A percentile compares a stretch with the other conserved stretches of the same genome.
Conservation (phyloP, 2,329 filamentous ascomycete species). For the Colletotrichum coccodes region DNA sequence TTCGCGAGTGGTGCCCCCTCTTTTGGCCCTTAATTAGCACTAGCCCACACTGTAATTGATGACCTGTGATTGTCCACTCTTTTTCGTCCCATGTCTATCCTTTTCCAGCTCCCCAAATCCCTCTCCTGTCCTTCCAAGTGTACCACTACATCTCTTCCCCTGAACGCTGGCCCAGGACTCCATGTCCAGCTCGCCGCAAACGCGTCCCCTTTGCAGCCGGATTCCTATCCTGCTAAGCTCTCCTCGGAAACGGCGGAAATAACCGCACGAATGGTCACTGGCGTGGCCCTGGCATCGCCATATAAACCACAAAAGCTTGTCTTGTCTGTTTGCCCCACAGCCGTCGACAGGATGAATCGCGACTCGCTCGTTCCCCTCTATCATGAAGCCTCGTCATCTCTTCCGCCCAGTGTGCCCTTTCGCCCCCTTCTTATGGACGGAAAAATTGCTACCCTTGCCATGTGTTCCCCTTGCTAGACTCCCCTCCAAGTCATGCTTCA, state of each 20-base stretch:
- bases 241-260: slow-evolving; percentile 10
- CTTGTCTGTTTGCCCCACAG: slow-evolving; percentile 4
- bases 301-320: slow-evolving; percentile 18
- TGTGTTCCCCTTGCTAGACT: slow-evolving; percentile 15
- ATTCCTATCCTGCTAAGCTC: not conserved
- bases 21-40: slow-evolving; percentile 24
- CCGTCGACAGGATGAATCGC: slow-evolving; percentile 3
- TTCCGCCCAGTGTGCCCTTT: not conserved
- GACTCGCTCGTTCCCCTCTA: not conserved
- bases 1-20: not conserved
- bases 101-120: not conserved
- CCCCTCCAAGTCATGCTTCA: slow-evolving; percentile 4
- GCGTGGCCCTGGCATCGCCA: slow-evolving; percentile 18
- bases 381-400: not conserved
- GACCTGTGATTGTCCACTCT: not conserved
- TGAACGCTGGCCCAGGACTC: not conserved
- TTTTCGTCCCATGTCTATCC: not conserved
- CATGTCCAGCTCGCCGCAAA: slow-evolving; percentile 10
- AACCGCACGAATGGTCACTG: not conserved
- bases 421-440: slow-evolving; percentile 24
- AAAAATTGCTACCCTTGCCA: slow-evolving; percentile 15
- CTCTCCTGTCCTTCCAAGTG: not conserved
- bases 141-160: not conserved
- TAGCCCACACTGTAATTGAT: slow-evolving; percentile 20
- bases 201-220: not conserved